Percentiles rank a stretch among this genome's conserved stretches.
Evolutionary conservation across 805 yeast genomes (phyloP).

Genomic region (Wickerhamiella lipophila): DNA sequence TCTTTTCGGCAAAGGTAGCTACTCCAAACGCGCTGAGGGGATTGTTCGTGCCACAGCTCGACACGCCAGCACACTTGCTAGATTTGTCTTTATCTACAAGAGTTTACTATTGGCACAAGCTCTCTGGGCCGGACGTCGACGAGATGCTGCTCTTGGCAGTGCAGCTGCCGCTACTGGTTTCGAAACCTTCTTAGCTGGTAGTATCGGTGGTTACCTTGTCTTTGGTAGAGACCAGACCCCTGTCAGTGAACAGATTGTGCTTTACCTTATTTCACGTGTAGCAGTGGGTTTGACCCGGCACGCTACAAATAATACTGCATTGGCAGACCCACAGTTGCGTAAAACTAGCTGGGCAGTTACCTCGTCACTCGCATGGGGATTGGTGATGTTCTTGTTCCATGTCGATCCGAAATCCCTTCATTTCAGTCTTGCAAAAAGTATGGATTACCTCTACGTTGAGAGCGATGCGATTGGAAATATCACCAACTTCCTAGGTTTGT

Average conservation of each 20-base stretch:
- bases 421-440: slow-evolving; percentile 48
- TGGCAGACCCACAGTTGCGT: slow-evolving; percentile 17
- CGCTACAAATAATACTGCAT: slow-evolving; percentile 13
- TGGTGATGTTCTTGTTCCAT: slow-evolving; percentile 58
- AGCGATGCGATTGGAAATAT: slow-evolving; percentile 14
- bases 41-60: slow-evolving; percentile 41
- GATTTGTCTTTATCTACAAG: slow-evolving; percentile 45
- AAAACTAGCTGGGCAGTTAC: slow-evolving; percentile 43
- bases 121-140: slow-evolving; percentile 20
- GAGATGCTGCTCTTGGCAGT: slow-evolving; percentile 13
- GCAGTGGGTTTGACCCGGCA: slow-evolving; percentile 39
- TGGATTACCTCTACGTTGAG: slow-evolving; percentile 62
- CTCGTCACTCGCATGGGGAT: slow-evolving; percentile 58
- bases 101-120: slow-evolving; percentile 25
- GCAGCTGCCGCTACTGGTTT: slow-evolving; percentile 16
- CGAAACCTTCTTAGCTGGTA: slow-evolving; percentile 29
- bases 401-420: slow-evolving; percentile 51
- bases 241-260: slow-evolving; percentile 60
- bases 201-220: slow-evolving; percentile 32
- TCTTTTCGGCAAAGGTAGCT: slow-evolving; percentile 42
- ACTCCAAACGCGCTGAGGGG: slow-evolving; percentile 30
- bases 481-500: slow-evolving; percentile 9
- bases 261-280: slow-evolving; percentile 61
- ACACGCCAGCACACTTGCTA: slow-evolving; percentile 45
- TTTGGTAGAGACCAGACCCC: slow-evolving; percentile 31